Conservation (phyloP, 2,329 filamentous ascomycete genomes). For the Byssochlamys sp. region DNA sequence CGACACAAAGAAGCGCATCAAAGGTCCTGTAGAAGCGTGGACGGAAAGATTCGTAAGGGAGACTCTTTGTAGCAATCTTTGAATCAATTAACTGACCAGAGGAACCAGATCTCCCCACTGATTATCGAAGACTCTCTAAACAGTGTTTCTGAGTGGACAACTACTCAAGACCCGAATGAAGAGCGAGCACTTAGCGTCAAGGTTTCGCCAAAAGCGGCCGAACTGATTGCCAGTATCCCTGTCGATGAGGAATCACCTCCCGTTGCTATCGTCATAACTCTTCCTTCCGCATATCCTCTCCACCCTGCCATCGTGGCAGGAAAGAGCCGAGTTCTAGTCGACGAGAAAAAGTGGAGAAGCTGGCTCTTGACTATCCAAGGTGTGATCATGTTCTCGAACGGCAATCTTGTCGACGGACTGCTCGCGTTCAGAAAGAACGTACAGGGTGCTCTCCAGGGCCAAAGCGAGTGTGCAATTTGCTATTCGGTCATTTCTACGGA, state of each 20-base stretch:
- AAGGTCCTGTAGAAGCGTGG: slow-evolving; percentile 72
- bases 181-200: slow-evolving; percentile 54
- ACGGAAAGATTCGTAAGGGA: slow-evolving; percentile 75
- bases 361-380: slow-evolving; percentile 85
- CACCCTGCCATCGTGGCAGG: slow-evolving; percentile 66
- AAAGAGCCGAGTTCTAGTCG: slow-evolving; percentile 73
- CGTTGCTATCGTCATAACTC: slow-evolving; percentile 69
- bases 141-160: slow-evolving; percentile 32
- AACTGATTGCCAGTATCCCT: slow-evolving; percentile 74
- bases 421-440: slow-evolving; percentile 80
- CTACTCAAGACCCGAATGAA: slow-evolving; percentile 40
- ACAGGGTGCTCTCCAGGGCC: slow-evolving; percentile 76
- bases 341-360: slow-evolving; percentile 82
- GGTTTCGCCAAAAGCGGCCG: slow-evolving; percentile 59
- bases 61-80: slow-evolving; percentile 36
- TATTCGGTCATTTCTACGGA: slow-evolving; percentile 87
- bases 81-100: slow-evolving; percentile 5
- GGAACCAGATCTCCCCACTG: slow-evolving; percentile 31
- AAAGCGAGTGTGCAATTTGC: slow-evolving; percentile 92
- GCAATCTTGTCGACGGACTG: slow-evolving; percentile 77
- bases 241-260: slow-evolving; percentile 78
- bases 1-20: slow-evolving; percentile 67
- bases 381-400: slow-evolving; percentile 86
- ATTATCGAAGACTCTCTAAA: slow-evolving; percentile 32
- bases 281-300: slow-evolving; percentile 76